Base-by-base conservation (phyloP, 2,329 filamentous ascomycete species). In the Metarhizium guizhouense region DNA sequence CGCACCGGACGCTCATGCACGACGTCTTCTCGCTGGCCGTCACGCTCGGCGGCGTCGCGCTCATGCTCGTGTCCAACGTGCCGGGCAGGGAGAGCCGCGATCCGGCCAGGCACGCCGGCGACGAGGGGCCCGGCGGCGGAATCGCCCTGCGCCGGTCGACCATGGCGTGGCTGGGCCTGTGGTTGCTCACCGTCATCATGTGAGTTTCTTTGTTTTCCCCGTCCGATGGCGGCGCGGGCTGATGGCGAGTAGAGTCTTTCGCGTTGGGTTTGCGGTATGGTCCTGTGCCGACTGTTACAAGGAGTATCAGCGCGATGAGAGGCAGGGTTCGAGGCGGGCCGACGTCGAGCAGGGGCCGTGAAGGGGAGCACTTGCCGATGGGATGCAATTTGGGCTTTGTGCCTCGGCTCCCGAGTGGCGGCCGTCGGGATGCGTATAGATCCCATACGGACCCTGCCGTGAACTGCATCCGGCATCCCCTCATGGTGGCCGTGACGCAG, bases 1-100 rank as follows among this genome's bases (percentile, higher is more conserved):
- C 67, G 2, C 63, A 64, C 3, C 62, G 67, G n/a, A 62, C 59
- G 42, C 58, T 69, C 6, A 55, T 70, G 6, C 65, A 69, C 57
- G 70, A 72, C 52, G 57, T 70, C 45, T 66, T 71, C 47, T 59
- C 66, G 7, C 60, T 72, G 20, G 68, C 65, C 20, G 54, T 72
- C 14, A 65, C 62, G 36, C 58, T 70, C n/a, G 68, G 68, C 36
- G 69, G 68, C 32, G 61, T 71, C 29, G 64, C 70, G 30, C 63
- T 70, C 56, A 60, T 71, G 53, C 60, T 68, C 54, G 67, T 70
- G 38, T 65, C 67, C 6, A 56, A 52, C 20, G 25, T 34, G 14
- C 16, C 14, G 16, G 20, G 6, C 47, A 10, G 34, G 30, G 45
- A 32, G 6, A 43, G 11, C 14, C 34, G 38, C 7, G 38, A 40